Conservation (phyloP, 345 rosid species). For the Alliaria petiolata region DNA sequence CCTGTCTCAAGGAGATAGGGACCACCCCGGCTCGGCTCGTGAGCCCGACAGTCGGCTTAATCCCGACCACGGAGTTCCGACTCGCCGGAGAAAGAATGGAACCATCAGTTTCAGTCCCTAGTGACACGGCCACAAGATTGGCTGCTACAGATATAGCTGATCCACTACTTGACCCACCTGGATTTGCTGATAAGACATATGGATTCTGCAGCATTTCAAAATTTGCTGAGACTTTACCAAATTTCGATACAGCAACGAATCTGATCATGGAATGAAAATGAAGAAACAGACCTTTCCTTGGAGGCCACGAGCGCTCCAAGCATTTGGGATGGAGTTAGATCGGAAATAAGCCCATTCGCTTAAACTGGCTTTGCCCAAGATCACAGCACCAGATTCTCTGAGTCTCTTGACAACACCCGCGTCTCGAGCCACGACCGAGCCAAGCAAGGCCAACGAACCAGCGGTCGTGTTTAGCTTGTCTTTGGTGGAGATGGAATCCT, state of each 20-base stretch:
- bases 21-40: conserved; percentile 71
- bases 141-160: conserved; percentile 75
- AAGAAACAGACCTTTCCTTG: conserved; percentile 51
- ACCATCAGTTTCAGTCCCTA: conserved; percentile 77
- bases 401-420: conserved; percentile 61
- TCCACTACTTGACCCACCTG: conserved; percentile 75
- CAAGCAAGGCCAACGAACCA: conserved; percentile 62
- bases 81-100: conserved; percentile 60
- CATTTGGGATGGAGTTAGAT: conserved; percentile 21
- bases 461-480: conserved; percentile 68
- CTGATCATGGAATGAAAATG: neutral
- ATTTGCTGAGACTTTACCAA: neutral
- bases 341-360: conserved; percentile 62
- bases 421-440: conserved; percentile 58
- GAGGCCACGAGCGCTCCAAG: conserved; percentile 58
- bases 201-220: conserved; percentile 51
- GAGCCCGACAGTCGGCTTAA: conserved; percentile 71
- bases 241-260: neutral
- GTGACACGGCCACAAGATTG: conserved; percentile 52
- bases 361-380: conserved; percentile 75
- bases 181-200: conserved; percentile 49
- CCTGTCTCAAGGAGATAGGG: conserved; percentile 60
- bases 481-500: conserved; percentile 63
- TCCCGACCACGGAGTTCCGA: conserved; percentile 56
- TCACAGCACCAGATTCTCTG: conserved; percentile 56